phyloP scores from a whole-genome alignment of 352 stramenopile species.

The Globisporangium mamillatum region DNA sequence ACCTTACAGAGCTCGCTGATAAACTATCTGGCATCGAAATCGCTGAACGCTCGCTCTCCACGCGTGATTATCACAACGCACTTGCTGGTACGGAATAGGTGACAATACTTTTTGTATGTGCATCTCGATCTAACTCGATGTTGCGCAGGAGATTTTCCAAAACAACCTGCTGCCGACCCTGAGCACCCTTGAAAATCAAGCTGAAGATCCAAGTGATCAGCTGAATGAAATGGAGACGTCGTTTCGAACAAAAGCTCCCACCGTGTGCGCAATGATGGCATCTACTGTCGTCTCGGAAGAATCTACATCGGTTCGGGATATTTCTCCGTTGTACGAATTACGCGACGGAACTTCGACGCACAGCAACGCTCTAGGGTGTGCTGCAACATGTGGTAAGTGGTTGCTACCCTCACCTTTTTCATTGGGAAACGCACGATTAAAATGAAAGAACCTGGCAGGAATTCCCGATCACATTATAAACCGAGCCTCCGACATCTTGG shows the following conservation, averaged over 20 bases:
- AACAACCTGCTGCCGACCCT: conserved; percentile 30
- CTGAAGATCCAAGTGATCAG: not conserved
- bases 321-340: conserved; percentile 60
- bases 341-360: conserved; percentile 51
- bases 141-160: conserved; percentile 58
- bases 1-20: conserved; percentile 47
- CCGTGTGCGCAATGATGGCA: conserved; percentile 59
- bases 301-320: conserved; percentile 19
- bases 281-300: conserved; percentile 26
- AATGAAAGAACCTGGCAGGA: conserved; percentile 24
- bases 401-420: not conserved
- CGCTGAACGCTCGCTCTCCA: conserved; percentile 28
- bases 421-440: not conserved
- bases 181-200: not conserved
- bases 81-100: conserved; percentile 46
- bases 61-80: conserved; percentile 80
- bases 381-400: conserved; percentile 50
- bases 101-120: not conserved
- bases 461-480: conserved; percentile 39
- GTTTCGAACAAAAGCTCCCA: conserved; percentile 5
- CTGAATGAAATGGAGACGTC: not conserved
- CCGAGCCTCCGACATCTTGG: conserved; percentile 45
- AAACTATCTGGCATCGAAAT: conserved; percentile 48
- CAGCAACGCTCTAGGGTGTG: conserved; percentile 76
- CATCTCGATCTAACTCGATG: not conserved